phyloP scores from a whole-genome alignment of 2,329 filamentous ascomycete species.

The Monosporascus ibericus region DNA sequence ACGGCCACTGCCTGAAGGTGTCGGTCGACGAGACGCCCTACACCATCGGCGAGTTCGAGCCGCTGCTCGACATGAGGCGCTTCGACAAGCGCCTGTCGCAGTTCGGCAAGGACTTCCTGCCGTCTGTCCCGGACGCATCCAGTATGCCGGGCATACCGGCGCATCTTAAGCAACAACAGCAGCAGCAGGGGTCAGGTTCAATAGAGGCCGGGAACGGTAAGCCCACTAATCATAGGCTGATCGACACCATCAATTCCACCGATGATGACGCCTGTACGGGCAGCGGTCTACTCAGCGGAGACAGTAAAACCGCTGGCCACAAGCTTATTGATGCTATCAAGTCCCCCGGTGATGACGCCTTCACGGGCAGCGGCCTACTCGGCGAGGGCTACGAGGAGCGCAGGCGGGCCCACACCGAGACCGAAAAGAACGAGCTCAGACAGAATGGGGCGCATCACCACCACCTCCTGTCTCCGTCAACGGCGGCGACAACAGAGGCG shows the following conservation, averaged over 20 bases:
- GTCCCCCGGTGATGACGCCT: conserved; percentile 32
- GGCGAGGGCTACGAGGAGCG: conserved; percentile 43
- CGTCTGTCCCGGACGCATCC: conserved; percentile 17
- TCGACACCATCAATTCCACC: neutral
- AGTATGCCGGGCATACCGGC: conserved; percentile 17
- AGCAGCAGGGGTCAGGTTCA: conserved; percentile 1
- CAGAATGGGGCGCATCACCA: conserved; percentile 10
- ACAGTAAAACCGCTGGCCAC: conserved; percentile 4
- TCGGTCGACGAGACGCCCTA: conserved; percentile 47
- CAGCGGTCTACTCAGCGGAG: conserved; percentile 45
- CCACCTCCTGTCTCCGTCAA: conserved; percentile 20
- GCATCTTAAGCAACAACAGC: conserved; percentile 16
- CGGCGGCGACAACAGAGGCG: conserved; percentile 16
- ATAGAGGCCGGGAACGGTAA: conserved; percentile 9
- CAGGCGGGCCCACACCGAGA: conserved; percentile 29
- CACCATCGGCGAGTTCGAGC: conserved; percentile 62
- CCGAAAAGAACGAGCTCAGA: conserved; percentile 13
- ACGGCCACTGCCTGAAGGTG: conserved; percentile 30
- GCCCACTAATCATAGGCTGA: conserved; percentile 2
- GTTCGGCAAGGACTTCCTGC: conserved; percentile 39
- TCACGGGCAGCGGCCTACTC: conserved; percentile 46
- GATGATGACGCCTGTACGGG: conserved; percentile 34
- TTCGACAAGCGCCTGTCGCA: conserved; percentile 49
- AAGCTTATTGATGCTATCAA: conserved; percentile 24
- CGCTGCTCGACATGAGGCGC: conserved; percentile 57